These are phyloP conservation scores for Fraxinus dipetala DNA, from an alignment of 305 asterid genomes.

Conservation along the genomic window DNA sequence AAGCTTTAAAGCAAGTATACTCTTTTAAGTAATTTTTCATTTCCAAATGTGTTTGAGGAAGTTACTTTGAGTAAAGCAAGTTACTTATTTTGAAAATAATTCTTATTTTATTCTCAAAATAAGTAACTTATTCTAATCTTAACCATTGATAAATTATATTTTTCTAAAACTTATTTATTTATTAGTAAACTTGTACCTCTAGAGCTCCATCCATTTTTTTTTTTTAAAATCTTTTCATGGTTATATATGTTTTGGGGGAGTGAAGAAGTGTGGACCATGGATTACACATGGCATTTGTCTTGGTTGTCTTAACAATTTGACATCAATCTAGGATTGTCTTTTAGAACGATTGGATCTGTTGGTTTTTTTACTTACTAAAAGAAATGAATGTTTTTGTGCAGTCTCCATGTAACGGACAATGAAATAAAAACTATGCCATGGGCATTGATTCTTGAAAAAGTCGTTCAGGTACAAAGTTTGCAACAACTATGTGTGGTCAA, in stretches of 20 bases:
- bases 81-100: neutral
- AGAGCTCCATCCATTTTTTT: neutral
- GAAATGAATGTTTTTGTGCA: conserved; percentile 36
- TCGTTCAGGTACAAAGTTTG: conserved; percentile 56
- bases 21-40: neutral
- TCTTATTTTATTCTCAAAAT: neutral
- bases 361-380: neutral
- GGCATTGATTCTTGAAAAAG: conserved; percentile 83
- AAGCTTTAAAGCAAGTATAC: neutral
- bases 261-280: neutral
- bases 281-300: neutral
- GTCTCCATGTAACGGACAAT: conserved; percentile 76
- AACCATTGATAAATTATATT: neutral
- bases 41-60: neutral
- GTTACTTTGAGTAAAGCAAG: neutral
- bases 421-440: conserved; percentile 93
- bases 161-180: neutral
- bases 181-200: neutral
- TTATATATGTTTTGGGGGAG: neutral
- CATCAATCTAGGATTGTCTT: neutral
- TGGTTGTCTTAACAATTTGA: neutral
- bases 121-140: neutral
- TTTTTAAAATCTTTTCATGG: neutral
- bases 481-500: conserved; percentile 74
- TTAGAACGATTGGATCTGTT: conserved; percentile 13